phyloP scores from a whole-genome alignment of 1,284 basidiomycete genomes.

The Cystobasidium pallidum region DNA sequence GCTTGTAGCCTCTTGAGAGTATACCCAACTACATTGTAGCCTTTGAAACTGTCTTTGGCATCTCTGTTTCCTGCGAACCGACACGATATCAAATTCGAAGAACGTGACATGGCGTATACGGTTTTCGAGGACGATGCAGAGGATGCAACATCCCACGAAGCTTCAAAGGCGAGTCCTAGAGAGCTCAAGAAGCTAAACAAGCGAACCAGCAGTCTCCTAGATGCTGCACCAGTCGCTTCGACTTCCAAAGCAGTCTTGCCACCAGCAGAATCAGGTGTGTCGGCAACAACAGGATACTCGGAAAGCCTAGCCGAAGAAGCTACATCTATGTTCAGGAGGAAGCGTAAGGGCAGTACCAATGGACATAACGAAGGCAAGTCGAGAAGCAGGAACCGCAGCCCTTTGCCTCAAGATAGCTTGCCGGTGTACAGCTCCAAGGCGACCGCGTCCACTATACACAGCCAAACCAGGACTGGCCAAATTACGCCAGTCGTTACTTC shows the following conservation, averaged over 20 bases:
- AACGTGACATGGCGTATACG: neutral
- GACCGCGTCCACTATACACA: neutral
- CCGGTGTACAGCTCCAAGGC: neutral
- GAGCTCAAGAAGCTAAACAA: neutral
- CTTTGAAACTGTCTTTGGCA: too few relatives aligned
- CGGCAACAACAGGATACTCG: neutral
- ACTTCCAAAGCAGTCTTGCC: constrained; percentile 31
- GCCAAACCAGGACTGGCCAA: neutral
- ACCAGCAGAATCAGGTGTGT: constrained; percentile 10
- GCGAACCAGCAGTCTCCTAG: neutral
- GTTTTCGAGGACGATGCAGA: constrained; percentile 10
- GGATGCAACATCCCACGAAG: neutral
- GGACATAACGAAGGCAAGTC: neutral
- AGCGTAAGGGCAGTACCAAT: constrained; percentile 19
- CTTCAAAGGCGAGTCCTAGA: neutral
- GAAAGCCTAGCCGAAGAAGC: constrained; percentile 3
- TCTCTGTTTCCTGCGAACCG: constrained; percentile 10
- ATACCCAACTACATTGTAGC: too few relatives aligned
- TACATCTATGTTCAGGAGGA: constrained; percentile 16
- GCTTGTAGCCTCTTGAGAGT: too few relatives aligned
- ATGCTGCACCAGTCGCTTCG: constrained; percentile 32
- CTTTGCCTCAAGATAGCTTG: neutral
- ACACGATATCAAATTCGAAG: constrained; percentile 1
- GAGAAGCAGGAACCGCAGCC: constrained; percentile 4
- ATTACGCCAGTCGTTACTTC: neutral